A percentile compares a stretch with the other conserved stretches of the same genome.
These are phyloP conservation scores for Trametes sanguinea DNA, from an alignment of 768 basidiomycete genomes.

Conservation along the genomic window DNA sequence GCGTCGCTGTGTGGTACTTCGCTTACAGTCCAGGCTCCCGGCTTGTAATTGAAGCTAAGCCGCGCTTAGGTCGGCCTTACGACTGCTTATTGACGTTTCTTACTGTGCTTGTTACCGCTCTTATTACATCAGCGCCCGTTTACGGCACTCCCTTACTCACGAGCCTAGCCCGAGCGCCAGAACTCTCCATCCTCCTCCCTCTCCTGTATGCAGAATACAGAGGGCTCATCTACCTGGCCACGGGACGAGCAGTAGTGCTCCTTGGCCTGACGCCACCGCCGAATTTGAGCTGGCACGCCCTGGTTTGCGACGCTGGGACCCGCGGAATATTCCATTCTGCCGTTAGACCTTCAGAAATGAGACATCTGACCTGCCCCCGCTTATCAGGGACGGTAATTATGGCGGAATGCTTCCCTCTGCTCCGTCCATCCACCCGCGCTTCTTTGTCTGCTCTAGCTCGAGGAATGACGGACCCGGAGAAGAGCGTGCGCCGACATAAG, in stretches of 20 bases:
- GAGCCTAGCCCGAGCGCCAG: conserved; percentile 6
- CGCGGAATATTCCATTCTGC: conserved; percentile 4
- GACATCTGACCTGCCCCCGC: conserved; percentile 8
- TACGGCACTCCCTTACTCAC: conserved; percentile 1
- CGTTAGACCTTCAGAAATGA: background rate
- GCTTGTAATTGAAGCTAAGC: conserved; percentile 17
- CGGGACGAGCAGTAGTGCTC: background rate
- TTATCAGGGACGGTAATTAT: conserved; percentile 20
- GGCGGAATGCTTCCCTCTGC: background rate
- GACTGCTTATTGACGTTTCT: conserved; percentile 9
- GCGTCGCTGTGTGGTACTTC: conserved; percentile 14
- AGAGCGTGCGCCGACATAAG: too few species aligned
- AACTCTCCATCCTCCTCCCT: background rate
- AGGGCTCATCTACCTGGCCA: background rate
- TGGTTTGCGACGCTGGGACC: background rate
- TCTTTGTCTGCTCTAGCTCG: background rate
- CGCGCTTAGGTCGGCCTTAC: background rate
- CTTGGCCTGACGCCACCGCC: background rate
- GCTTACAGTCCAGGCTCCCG: conserved; percentile 11
- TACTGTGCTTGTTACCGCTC: background rate
- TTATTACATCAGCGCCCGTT: conserved; percentile 16
- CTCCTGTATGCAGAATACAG: background rate
- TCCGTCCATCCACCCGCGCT: background rate
- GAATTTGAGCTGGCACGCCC: background rate
- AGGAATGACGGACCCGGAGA: too few species aligned